Conservation (phyloP, 2,329 filamentous ascomycete species). For the Pseudocercospora vitis region DNA sequence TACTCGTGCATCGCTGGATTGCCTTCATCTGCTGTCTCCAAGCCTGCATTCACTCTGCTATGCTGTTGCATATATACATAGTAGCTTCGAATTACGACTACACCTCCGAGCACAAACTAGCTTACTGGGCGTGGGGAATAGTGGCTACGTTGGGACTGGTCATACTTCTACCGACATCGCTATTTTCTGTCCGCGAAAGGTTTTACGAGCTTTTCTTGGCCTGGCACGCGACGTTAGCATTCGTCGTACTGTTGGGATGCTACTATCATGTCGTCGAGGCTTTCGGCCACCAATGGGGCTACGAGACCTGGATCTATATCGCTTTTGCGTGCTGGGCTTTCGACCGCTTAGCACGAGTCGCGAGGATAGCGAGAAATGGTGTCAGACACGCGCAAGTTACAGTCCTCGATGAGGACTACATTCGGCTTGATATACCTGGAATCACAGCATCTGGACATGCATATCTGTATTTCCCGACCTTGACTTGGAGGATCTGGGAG, state of each 20-base stretch:
- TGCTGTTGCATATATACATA: conserved; percentile 42
- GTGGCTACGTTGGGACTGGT: conserved; percentile 19
- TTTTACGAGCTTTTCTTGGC: conserved; percentile 50
- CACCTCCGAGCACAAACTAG: conserved; percentile 12
- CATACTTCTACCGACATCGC: conserved; percentile 38
- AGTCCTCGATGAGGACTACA: conserved; percentile 33
- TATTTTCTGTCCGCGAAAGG: conserved; percentile 41
- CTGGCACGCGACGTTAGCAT: conserved; percentile 45
- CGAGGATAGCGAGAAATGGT: conserved; percentile 43
- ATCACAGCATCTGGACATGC: conserved; percentile 44
- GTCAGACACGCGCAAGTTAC: conserved; percentile 42
- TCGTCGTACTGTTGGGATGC: conserved; percentile 45
- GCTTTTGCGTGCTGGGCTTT: conserved; percentile 48
- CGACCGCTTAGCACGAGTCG: conserved; percentile 47
- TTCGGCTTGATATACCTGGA: conserved; percentile 47
- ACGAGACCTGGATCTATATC: conserved; percentile 51
- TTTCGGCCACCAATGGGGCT: conserved; percentile 45
- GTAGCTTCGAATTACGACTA: conserved; percentile 22
- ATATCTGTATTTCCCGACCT: conserved; percentile 54
- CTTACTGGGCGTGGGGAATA: conserved; percentile 33
- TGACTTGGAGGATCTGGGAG: conserved; percentile 49
- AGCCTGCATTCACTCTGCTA: conserved; percentile 49
- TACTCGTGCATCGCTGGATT: conserved; percentile 54
- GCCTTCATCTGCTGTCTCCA: conserved; percentile 50
- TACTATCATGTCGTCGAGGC: conserved; percentile 46